Evolutionary conservation across 495 filamentous ascomycete genomes (phyloP), one percentile per base, ranked within the genome.

Genomic region (Lophiotrema nucula): DNA sequence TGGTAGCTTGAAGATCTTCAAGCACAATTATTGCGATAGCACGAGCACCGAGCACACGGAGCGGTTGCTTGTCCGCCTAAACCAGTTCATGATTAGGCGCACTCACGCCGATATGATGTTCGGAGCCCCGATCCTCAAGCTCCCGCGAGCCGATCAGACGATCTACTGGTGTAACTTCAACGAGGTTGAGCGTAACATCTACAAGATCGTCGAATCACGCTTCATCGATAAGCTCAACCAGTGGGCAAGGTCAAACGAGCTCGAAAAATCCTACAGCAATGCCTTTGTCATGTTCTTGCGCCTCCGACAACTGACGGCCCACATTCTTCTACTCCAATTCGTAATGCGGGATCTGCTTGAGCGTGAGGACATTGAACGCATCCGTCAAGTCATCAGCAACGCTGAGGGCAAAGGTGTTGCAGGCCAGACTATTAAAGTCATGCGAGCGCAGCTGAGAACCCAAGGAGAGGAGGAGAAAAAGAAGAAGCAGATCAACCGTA

Each of bases 51-150:
- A 72, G 53, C 69, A 72, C 16, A 64, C 16, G 66, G 77, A 19
- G 67, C 47, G 66, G 13, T 51, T 68, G 31, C 63, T 62, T n/a
- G 42, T 50, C 12, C 49, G 48, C 0, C 66, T 84, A 1, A 53
- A 64, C 21, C 51, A 69, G 22, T 71, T 84, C 21, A 76, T 86
- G 73, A 73, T 80, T 24, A 70, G 81, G 0, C 71, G 82, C 3
- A 83, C 79, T 0, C 76, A 81, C 64, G 52, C 64, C 0, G 80
- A 81, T 38, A 69, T 67, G 0, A 68, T 88, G 19, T 78, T 88
- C 49, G 72, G 75, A 16, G 65, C 71, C 0, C 80, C 81, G 0
- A 74, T 89, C 3, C 56, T 89, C 2, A 73, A 73, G 3, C 70
- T 88, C 0, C 86, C 85, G 0, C 54, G 67, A 22, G 56, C 68